Evolutionary conservation across 2,329 filamentous ascomycete genomes (phyloP), one percentile per base, ranked within the genome.

Genomic region (Pyricularia pennisetigena): DNA sequence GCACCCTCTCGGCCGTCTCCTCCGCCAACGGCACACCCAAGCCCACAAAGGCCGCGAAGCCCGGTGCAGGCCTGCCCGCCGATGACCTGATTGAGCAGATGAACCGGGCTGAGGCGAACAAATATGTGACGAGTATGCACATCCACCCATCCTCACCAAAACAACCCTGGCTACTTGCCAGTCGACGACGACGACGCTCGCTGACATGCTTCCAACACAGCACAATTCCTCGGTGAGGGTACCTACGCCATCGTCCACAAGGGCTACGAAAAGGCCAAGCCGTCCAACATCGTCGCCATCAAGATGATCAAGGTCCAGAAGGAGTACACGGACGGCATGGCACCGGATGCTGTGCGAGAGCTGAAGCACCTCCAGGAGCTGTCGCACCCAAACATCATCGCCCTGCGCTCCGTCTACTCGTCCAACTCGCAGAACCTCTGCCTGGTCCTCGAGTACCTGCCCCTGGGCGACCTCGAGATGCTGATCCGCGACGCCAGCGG

Each of bases 341-440:
- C 93, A 7, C 93, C 95, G 78, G 95, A 99, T 79, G 93, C 94
- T 54, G 90, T 99, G 71, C 93, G 95, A 74, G 95, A 99, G 82
- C 90, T 98, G 76, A 96, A 96, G 78, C 94, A 94, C 77, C 87
- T 99, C 2, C 94, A 97, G 77, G 95, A 99, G 81, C 88, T 99
- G 30, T 89, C 88, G 24, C 95, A 99, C 78, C 92, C 94, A 6
- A 98, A 98, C 80, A 95, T 99, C 79, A 97, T 99, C 79, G 90
- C 90, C 16, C 86, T 99, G 7, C 88, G 94, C 75, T 91, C 92
- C 74, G 94, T 98, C 72, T 99, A 97, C 85, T 93, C 91, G 67
- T 95, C 93, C 70, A 97, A 97, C 76, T 92, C 97, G 79, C 93
- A 97, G 79, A 98, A 97, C 76, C 88, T 99, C 72, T 97, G 96